These are phyloP conservation scores for Jackrogersella multiformis DNA, from an alignment of 495 filamentous ascomycete species.

Conservation along the genomic window DNA sequence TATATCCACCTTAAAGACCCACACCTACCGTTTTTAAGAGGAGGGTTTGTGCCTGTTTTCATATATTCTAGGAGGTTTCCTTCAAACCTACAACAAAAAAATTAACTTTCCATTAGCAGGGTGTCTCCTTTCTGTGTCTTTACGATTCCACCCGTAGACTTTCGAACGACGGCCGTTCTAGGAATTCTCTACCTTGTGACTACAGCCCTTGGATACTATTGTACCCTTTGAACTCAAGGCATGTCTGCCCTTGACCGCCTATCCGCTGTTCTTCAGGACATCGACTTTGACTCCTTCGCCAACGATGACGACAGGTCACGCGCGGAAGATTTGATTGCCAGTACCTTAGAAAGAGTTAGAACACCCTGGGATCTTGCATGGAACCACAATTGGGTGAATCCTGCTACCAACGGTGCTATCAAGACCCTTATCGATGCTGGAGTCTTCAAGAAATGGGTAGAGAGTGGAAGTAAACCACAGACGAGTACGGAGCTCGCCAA, in stretches of 20 bases:
- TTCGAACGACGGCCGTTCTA: background rate
- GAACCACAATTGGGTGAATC: constrained; percentile 19
- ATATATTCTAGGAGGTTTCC: no score
- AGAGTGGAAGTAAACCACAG: constrained; percentile 26
- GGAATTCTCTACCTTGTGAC: background rate
- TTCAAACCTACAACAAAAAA: no score
- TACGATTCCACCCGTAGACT: background rate
- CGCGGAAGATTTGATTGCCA: constrained; percentile 12
- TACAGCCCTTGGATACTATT: background rate
- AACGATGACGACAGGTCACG: constrained; percentile 4
- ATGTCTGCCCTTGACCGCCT: constrained; percentile 5
- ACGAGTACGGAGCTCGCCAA: constrained; percentile 33
- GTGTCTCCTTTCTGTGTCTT: no score
- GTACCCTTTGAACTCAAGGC: background rate
- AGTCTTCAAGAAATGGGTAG: constrained; percentile 43
- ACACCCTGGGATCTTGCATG: constrained; percentile 25
- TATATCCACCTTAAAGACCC: no score
- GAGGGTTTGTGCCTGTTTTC: no score
- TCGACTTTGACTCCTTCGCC: constrained; percentile 11
- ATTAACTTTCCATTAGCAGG: no score
- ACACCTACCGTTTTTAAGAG: no score
- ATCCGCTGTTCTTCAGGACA: background rate
- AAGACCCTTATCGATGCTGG: constrained; percentile 44
- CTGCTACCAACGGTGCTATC: constrained; percentile 15
- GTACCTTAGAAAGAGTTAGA: constrained; percentile 1